These are phyloP conservation scores for Agarophyton chilense DNA, from an alignment of 23 red algal species.

Conservation along the genomic window DNA sequence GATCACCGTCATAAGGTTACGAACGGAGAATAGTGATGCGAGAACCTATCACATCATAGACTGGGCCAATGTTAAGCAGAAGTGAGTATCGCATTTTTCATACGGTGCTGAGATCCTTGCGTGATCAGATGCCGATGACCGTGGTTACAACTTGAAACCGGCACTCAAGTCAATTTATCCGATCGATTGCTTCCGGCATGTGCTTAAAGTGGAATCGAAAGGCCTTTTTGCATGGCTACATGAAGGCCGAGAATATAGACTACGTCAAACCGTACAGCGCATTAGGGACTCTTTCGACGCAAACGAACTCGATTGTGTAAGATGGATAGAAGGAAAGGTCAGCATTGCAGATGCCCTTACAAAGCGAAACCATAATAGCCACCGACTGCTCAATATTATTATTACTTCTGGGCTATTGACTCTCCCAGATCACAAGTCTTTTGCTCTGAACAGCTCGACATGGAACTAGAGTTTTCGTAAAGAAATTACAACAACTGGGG, in stretches of 20 bases:
- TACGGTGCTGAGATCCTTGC: conserved; percentile 33
- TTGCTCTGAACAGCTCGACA: background rate
- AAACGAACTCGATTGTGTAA: background rate
- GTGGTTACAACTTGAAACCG: background rate
- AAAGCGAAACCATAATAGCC: background rate
- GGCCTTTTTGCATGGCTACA: conserved; percentile 27
- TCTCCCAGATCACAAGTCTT: background rate
- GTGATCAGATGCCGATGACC: background rate
- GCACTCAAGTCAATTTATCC: background rate
- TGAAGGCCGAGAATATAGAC: conserved; percentile 18
- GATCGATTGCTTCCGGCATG: background rate
- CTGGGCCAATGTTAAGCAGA: conserved; percentile 7
- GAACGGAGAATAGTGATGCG: background rate
- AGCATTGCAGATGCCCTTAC: conserved; percentile 30
- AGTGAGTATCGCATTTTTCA: conserved; percentile 2
- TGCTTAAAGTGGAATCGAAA: conserved; percentile 13
- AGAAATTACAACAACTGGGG: conserved; percentile 4
- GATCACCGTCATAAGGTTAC: background rate
- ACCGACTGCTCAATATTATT: background rate
- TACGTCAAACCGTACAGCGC: conserved; percentile 31
- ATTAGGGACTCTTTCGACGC: conserved; percentile 18
- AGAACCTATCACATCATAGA: conserved; percentile 4
- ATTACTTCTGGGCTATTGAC: background rate
- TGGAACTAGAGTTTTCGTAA: conserved; percentile 6
- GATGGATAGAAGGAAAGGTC: conserved; percentile 1